Conservation (phyloP, 805 yeast genomes). For the Kodamaea neixiangensis region DNA sequence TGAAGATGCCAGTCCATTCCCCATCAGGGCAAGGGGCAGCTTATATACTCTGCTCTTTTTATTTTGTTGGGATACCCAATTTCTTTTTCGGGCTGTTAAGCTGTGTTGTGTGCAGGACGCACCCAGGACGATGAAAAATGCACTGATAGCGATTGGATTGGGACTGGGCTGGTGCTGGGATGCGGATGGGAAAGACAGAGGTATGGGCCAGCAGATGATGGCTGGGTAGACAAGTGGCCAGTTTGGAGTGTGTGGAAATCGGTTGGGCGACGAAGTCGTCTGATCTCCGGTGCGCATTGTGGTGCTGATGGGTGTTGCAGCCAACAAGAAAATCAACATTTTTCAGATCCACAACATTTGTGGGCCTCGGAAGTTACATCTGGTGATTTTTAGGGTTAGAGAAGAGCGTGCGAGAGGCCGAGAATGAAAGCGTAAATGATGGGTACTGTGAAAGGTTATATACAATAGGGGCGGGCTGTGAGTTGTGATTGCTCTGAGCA, state of each 20-base stretch:
- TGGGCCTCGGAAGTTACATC: neutral
- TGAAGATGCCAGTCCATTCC: too few species aligned
- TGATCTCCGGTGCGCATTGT: neutral
- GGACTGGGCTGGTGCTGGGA: too few species aligned
- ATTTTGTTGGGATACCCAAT: conserved; percentile 6
- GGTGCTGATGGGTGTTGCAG: neutral
- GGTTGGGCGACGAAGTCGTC: neutral
- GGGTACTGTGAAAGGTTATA: too few species aligned
- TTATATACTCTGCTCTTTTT: neutral
- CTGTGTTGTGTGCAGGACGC: too few species aligned
- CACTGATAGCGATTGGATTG: too few species aligned
- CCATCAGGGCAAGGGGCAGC: neutral
- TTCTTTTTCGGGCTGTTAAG: too few species aligned
- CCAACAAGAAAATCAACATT: neutral
- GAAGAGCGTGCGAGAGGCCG: neutral
- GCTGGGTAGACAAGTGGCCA: too few species aligned
- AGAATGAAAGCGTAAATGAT: too few species aligned
- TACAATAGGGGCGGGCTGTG: neutral
- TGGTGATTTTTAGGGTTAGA: neutral
- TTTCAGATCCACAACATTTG: neutral
- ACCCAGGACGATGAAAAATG: too few species aligned
- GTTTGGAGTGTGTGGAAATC: too few species aligned
- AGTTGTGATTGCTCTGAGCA: neutral
- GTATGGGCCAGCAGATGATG: too few species aligned
- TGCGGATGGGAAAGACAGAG: too few species aligned